Percentiles rank a stretch among this genome's conserved stretches.
phyloP scores from a whole-genome alignment of 2,329 filamentous ascomycete genomes.

The Didymella arachidicola region DNA sequence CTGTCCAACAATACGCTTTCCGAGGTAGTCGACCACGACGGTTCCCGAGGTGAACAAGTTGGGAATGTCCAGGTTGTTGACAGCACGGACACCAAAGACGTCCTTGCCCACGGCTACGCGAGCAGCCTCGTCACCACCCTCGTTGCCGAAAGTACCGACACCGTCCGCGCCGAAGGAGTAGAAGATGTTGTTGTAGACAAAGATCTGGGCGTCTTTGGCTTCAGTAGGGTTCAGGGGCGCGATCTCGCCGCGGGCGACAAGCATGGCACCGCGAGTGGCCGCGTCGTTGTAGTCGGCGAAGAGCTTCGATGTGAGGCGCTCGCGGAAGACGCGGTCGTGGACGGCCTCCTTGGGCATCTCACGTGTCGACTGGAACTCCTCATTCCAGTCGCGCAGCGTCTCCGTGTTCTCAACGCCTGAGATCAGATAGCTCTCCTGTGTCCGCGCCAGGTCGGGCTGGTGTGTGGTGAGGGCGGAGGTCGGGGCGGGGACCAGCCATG shows the following conservation, averaged over 20 bases:
- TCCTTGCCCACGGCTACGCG: conserved; percentile 97
- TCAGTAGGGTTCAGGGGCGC: conserved; percentile 95
- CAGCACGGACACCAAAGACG: conserved; percentile 88
- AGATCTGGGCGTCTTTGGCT: conserved; percentile 91
- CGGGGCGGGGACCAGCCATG: conserved; percentile 83
- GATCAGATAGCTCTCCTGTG: conserved; percentile 91
- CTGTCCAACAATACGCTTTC: conserved; percentile 95
- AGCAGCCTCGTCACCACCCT: conserved; percentile 95
- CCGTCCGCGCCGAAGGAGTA: conserved; percentile 98
- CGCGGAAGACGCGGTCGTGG: conserved; percentile 94
- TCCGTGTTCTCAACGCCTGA: conserved; percentile 92
- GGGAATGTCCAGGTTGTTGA: conserved; percentile 96
- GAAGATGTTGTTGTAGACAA: conserved; percentile 99
- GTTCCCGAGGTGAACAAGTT: conserved; percentile 95
- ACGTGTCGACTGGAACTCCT: conserved; percentile 96
- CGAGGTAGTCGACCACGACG: conserved; percentile 94
- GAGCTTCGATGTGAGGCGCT: conserved; percentile 91
- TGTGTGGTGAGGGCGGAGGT: conserved; percentile 73
- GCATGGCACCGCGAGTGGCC: conserved; percentile 86
- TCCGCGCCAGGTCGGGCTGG: conserved; percentile 82
- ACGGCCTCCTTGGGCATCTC: conserved; percentile 93
- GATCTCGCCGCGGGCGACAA: conserved; percentile 92
- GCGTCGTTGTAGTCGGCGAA: conserved; percentile 98
- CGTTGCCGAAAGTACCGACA: conserved; percentile 93
- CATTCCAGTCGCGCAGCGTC: conserved; percentile 96